Conservation (phyloP, 2,329 filamentous ascomycete species). For the Diaporthe longicolla region DNA sequence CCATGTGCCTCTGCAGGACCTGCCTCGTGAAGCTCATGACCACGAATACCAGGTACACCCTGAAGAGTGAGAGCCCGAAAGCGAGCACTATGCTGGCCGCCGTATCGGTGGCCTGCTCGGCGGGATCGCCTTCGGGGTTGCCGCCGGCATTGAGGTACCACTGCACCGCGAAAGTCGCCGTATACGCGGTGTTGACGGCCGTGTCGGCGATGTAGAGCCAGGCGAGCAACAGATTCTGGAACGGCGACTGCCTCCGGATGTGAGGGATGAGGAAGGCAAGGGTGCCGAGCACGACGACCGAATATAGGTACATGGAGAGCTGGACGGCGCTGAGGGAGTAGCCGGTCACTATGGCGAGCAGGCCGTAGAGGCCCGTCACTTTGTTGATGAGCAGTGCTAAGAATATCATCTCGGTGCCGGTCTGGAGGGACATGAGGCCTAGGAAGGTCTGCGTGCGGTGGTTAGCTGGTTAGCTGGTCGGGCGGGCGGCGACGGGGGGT, state of each 20-base stretch:
- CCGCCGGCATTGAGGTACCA: conserved; percentile 81
- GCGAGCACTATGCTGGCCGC: conserved; percentile 85
- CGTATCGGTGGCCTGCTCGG: conserved; percentile 66
- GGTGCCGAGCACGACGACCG: conserved; percentile 77
- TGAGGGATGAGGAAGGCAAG: conserved; percentile 81
- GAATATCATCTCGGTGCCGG: conserved; percentile 87
- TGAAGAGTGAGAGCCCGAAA: conserved; percentile 78
- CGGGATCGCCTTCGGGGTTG: conserved; percentile 44
- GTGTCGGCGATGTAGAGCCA: conserved; percentile 91
- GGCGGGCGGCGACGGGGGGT: no score
- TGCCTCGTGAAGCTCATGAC: conserved; percentile 87
- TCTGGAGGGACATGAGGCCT: conserved; percentile 87
- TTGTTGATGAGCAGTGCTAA: conserved; percentile 92
- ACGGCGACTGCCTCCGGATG: conserved; percentile 82
- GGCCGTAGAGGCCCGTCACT: conserved; percentile 88
- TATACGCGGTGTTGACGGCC: conserved; percentile 85
- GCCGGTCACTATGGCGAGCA: conserved; percentile 90
- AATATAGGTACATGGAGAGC: conserved; percentile 93
- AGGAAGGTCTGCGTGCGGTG: conserved; percentile 77
- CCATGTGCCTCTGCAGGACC: conserved; percentile 79
- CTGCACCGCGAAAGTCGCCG: conserved; percentile 82
- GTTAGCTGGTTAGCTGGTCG: conserved; percentile 12
- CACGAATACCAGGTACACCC: conserved; percentile 87
- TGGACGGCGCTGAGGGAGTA: conserved; percentile 86
- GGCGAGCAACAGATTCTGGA: conserved; percentile 85